phyloP scores from a whole-genome alignment of 352 stramenopile species.

The Blastocystis sp. region DNA sequence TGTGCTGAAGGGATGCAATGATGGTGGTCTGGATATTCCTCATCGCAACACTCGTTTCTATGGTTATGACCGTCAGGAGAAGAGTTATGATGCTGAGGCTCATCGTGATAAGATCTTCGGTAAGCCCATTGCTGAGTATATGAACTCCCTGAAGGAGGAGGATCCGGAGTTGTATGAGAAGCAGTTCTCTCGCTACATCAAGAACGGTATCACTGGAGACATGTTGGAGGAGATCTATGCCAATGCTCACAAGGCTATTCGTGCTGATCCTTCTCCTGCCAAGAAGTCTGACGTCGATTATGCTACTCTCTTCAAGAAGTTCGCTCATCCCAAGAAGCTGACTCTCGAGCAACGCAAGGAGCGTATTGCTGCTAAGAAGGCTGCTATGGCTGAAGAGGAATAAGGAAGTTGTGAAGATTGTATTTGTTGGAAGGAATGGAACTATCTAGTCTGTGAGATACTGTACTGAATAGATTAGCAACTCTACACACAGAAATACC shows the following conservation, averaged over 20 bases:
- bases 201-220: slow-evolving; percentile 66
- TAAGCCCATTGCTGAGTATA: slow-evolving; percentile 93
- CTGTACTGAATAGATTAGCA: neutral
- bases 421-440: slow-evolving; percentile 4
- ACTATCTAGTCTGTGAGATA: neutral
- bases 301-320: slow-evolving; percentile 22
- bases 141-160: slow-evolving; percentile 93
- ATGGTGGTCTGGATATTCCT: slow-evolving; percentile 95
- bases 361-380: slow-evolving; percentile 90
- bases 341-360: slow-evolving; percentile 87
- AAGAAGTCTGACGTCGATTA: slow-evolving; percentile 75
- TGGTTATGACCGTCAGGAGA: slow-evolving; percentile 93
- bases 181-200: slow-evolving; percentile 85
- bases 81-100: slow-evolving; percentile 93
- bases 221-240: slow-evolving; percentile 73
- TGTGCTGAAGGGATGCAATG: slow-evolving; percentile 92
- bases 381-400: slow-evolving; percentile 67
- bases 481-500: neutral
- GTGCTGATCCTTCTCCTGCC: slow-evolving; percentile 83
- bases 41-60: slow-evolving; percentile 98
- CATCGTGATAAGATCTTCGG: slow-evolving; percentile 95
- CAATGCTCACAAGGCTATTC: slow-evolving; percentile 90
- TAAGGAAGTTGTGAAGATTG: neutral
- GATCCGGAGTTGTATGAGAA: slow-evolving; percentile 93
- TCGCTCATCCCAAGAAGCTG: slow-evolving; percentile 72